A percentile compares a stretch with the other conserved stretches of the same genome.
Conservation (phyloP, 768 basidiomycete species). For the Gloeostereum incarnatum region DNA sequence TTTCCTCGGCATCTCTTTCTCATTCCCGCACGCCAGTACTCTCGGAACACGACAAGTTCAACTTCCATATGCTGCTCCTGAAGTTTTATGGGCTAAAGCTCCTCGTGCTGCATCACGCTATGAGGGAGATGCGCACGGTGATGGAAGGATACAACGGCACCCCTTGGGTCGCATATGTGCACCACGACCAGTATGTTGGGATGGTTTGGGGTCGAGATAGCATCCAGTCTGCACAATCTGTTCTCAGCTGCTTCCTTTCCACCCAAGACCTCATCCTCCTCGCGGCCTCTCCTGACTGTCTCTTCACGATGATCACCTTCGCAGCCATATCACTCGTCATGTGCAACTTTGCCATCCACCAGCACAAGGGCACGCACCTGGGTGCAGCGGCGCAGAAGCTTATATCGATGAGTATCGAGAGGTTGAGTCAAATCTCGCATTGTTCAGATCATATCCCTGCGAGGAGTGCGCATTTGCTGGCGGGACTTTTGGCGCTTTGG, state of each 20-base stretch:
- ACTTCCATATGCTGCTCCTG: constrained; percentile 30
- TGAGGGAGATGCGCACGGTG: constrained; percentile 13
- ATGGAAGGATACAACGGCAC: constrained; percentile 15
- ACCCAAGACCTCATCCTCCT: constrained; percentile 22
- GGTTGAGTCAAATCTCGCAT: constrained; percentile 21
- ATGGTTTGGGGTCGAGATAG: constrained; percentile 28
- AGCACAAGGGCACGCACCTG: constrained; percentile 22
- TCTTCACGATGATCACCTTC: constrained; percentile 32
- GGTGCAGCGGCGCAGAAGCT: constrained; percentile 26
- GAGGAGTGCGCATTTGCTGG: constrained; percentile 31
- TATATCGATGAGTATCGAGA: constrained; percentile 22
- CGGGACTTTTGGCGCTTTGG: constrained; percentile 18
- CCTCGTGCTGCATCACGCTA: constrained; percentile 25
- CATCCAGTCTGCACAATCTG: constrained; percentile 24
- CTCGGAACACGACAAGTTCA: constrained; percentile 29
- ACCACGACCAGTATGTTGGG: constrained; percentile 22
- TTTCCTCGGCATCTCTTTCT: constrained; percentile 5
- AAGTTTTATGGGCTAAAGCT: constrained; percentile 31
- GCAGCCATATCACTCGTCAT: constrained; percentile 33
- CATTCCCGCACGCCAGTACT: constrained; percentile 22
- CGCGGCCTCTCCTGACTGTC: constrained; percentile 28
- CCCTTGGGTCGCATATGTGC: constrained; percentile 23
- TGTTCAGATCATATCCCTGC: constrained; percentile 29
- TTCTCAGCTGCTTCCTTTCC: constrained; percentile 24
- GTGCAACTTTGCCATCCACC: constrained; percentile 29